Base-by-base conservation (phyloP, 768 basidiomycete species). In the Asterophora parasitica region DNA sequence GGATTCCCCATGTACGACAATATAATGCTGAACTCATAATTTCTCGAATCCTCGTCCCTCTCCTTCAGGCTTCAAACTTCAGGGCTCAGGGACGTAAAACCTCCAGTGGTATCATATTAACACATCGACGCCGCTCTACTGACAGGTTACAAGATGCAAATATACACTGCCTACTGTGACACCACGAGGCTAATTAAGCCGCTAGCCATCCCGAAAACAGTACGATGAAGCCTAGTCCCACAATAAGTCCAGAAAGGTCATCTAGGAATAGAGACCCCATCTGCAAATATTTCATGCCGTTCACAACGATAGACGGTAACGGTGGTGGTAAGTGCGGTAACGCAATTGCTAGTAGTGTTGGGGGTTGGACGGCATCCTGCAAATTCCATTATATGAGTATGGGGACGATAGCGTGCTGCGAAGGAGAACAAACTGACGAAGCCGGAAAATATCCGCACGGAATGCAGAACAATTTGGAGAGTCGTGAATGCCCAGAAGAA, bases 401-500 rank as follows among this genome's bases (percentile, higher is more conserved):
- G 32, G 33, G 17, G 30, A 39, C 30, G 30, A 28, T 23, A 23
- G 3, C 3, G 41, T 37, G 31, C 52, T 31, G 10, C 20, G 8
- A 23, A 33, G 23, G 4, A 41, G 23, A 17, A 5, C 30, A 4
- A 19, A 60, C 85, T 59, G 59, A 88, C 88, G 51, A 83, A 76
- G 48, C 82, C 79, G 10, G 74, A 76, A 59, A 87, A 82, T 64
- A 91, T 78, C 45, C 82, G 79, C 54, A 82, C 58, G 7, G 88
- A 88, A 56, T 90, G 86, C 36, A 92, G 59, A 15, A 74, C 73
- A 17, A 90, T 70, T 54, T 90, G 78, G 4, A 91, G 61, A 0
- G 88, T 84, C 32, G 79, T 77, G 50, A 91, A 90, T 7, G 78
- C 83, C 85, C 85, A 89, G 62, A 91, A 87, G 68, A 92, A 87